A percentile compares a stretch with the other conserved stretches of the same genome.
These are phyloP conservation scores for Carex parvula DNA, from an alignment of 176 grass and related monocot species.

Conservation along the genomic window DNA sequence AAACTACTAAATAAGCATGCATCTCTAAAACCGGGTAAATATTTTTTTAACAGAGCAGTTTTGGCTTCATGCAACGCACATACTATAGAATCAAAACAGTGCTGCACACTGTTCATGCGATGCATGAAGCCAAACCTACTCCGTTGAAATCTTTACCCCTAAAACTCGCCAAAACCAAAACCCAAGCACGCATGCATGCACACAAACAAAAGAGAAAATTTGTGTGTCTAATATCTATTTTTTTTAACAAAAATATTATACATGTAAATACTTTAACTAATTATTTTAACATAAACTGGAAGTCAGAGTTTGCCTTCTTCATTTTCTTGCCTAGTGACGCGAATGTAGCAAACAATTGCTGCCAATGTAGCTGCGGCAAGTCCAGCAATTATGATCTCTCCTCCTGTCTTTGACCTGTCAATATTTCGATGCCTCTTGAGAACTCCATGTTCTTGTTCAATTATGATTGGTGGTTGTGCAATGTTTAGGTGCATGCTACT, in stretches of 20 bases:
- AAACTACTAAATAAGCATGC: background rate
- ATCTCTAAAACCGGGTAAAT: background rate
- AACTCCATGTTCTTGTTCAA: background rate
- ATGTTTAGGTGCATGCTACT: slow-evolving; percentile 11
- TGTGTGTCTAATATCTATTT: too few relatives aligned
- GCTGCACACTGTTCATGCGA: too few relatives aligned
- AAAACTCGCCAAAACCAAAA: background rate
- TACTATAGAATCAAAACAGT: too few relatives aligned
- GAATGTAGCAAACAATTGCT: slow-evolving; percentile 40
- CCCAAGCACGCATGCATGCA: background rate
- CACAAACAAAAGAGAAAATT: background rate
- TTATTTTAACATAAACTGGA: too few relatives aligned
- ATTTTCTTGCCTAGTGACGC: slow-evolving; percentile 35
- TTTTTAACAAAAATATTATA: too few relatives aligned
- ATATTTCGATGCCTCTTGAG: background rate
- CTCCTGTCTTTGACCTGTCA: slow-evolving; percentile 30
- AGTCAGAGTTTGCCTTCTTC: slow-evolving; percentile 27
- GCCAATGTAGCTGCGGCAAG: slow-evolving; percentile 23
- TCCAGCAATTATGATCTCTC: slow-evolving; percentile 34
- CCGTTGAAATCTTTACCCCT: background rate
- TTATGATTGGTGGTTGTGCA: background rate
- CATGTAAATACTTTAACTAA: too few relatives aligned
- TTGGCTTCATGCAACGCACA: too few relatives aligned
- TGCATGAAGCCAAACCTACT: too few relatives aligned
- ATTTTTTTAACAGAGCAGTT: too few relatives aligned